Conservation (phyloP, 768 basidiomycete species). For the Collybiopsis luxurians region DNA sequence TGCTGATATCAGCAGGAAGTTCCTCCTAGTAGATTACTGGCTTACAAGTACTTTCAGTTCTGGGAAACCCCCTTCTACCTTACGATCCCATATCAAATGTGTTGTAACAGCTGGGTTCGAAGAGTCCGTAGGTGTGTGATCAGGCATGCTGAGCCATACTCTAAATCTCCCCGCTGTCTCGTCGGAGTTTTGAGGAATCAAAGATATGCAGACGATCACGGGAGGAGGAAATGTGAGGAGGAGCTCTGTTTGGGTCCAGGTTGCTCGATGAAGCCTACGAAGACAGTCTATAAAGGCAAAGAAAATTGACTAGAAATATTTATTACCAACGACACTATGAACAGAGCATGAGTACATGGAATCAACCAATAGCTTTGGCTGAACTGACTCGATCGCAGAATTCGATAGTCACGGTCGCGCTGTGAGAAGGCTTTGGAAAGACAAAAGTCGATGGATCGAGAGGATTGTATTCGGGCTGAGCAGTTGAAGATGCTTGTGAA, state of each 20-base stretch:
- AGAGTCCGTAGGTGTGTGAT: background rate
- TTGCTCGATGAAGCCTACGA: slow-evolving; percentile 86
- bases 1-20: background rate
- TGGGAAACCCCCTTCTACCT: slow-evolving; percentile 88
- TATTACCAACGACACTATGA: slow-evolving; percentile 75
- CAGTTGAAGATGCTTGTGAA: background rate
- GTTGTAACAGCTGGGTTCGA: background rate
- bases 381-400: slow-evolving; percentile 85
- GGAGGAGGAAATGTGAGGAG: slow-evolving; percentile 90
- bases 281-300: background rate
- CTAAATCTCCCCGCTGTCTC: slow-evolving; percentile 91
- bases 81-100: slow-evolving; percentile 82
- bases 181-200: slow-evolving; percentile 72
- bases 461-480: background rate
- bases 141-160: slow-evolving; percentile 67
- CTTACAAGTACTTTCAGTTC: slow-evolving; percentile 82
- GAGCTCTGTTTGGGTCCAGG: slow-evolving; percentile 92
- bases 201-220: slow-evolving; percentile 56
- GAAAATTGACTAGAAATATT: background rate
- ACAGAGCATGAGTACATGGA: background rate
- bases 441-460: slow-evolving; percentile 54
- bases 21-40: slow-evolving; percentile 5
- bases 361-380: background rate
- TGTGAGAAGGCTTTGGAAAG: slow-evolving; percentile 42
- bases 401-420: slow-evolving; percentile 75